Conservation (phyloP, 371 early-diverging fungal genomes). For the Mortierella sp. region DNA sequence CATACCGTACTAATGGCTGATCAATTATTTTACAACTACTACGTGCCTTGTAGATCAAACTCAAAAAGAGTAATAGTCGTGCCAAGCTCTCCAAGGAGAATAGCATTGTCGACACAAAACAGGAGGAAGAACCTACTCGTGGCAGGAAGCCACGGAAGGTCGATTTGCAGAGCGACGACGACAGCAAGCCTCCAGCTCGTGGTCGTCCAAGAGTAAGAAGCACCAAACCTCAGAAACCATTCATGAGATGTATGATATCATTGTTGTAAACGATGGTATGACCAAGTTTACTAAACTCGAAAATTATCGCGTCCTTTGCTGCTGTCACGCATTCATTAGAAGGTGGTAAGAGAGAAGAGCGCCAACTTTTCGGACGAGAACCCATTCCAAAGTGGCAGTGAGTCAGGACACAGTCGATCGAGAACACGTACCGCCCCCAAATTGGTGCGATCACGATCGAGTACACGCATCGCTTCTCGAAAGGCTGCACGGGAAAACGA, state of each 20-base stretch:
- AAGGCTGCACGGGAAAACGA: constrained; percentile 20
- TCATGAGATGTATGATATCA: not conserved
- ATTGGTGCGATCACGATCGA: constrained; percentile 31
- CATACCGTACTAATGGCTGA: not conserved
- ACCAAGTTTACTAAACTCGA: not conserved
- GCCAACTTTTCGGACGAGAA: constrained; percentile 50
- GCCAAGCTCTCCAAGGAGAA: constrained; percentile 17
- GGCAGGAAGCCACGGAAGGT: constrained; percentile 28
- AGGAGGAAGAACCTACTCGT: constrained; percentile 16
- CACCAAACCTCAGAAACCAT: not conserved
- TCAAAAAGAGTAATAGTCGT: constrained; percentile 45
- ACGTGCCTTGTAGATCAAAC: constrained; percentile 20
- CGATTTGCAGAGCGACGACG: constrained; percentile 35
- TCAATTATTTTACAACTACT: not conserved
- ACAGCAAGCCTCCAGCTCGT: constrained; percentile 1
- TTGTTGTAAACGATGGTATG: not conserved
- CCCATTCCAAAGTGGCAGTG: constrained; percentile 48
- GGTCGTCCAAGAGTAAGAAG: constrained; percentile 5
- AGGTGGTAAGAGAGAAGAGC: constrained; percentile 18
- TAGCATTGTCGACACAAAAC: constrained; percentile 22
- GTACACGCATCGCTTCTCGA: constrained; percentile 27
- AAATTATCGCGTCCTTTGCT: too few relatives aligned
- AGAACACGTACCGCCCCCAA: constrained; percentile 18
- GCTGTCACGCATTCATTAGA: not conserved
- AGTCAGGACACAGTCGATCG: constrained; percentile 36